Percentiles rank a stretch among this genome's conserved stretches.
Evolutionary conservation across 441 rosid species (phyloP).

Genomic region (Populus hybrid): DNA sequence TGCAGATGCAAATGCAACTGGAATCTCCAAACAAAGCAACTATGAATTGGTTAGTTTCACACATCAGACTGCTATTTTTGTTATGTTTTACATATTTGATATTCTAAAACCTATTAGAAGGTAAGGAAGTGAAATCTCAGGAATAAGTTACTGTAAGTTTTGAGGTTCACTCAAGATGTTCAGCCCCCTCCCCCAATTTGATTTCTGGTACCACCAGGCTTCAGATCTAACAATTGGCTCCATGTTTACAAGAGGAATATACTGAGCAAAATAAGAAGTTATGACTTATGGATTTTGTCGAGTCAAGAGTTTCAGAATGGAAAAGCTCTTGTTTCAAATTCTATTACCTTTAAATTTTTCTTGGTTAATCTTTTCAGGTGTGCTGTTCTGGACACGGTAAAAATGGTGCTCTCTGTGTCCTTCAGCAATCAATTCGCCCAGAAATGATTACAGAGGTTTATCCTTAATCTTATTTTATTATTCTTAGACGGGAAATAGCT

Average conservation of each 20-base stretch:
- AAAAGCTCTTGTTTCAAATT: constrained; percentile 4
- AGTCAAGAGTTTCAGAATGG: not conserved
- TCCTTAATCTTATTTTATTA: not conserved
- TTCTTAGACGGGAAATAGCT: not conserved
- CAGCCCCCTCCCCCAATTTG: not conserved
- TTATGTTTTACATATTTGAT: not conserved
- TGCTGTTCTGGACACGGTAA: constrained; percentile 99
- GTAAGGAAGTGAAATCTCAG: not conserved
- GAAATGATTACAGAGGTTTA: constrained; percentile 97
- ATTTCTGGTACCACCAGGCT: constrained; percentile 3
- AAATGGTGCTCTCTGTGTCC: constrained; percentile 87
- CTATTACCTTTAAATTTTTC: not conserved
- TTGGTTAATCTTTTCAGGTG: constrained; percentile 51
- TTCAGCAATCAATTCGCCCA: constrained; percentile 96
- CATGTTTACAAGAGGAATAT: no score
- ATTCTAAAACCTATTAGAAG: not conserved
- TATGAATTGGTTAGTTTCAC: constrained; percentile 84
- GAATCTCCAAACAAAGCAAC: constrained; percentile 97
- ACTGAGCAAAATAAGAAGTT: not conserved
- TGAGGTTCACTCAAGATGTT: not conserved
- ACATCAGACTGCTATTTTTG: not conserved
- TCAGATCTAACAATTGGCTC: not conserved
- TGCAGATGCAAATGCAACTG: constrained; percentile 92
- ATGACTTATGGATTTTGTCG: not conserved
- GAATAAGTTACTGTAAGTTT: not conserved